A percentile compares a stretch with the other conserved stretches of the same genome.
Evolutionary conservation across 2,329 filamentous ascomycete genomes (phyloP).

Genomic region (Fusarium sp.): DNA sequence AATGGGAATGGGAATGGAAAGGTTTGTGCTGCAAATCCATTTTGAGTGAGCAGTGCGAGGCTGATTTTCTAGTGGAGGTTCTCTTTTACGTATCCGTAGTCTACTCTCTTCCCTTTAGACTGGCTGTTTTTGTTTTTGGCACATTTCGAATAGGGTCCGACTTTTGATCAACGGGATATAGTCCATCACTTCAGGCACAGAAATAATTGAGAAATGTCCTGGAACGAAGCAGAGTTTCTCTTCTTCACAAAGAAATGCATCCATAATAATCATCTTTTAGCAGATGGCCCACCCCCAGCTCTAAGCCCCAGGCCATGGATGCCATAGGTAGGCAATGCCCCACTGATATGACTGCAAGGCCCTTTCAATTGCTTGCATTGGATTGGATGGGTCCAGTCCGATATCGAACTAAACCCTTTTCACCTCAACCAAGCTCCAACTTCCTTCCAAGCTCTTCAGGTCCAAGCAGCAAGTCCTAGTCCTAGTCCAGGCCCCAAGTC

Average conservation of each 20-base stretch:
- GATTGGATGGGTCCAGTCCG: constrained; percentile 17
- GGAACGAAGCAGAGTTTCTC: neutral
- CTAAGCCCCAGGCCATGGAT: neutral
- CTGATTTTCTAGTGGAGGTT: constrained; percentile 28
- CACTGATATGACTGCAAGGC: constrained; percentile 8
- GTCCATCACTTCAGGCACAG: neutral
- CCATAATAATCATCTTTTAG: neutral
- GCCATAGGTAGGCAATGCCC: too few relatives aligned
- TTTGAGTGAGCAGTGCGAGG: constrained; percentile 44
- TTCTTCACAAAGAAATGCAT: neutral
- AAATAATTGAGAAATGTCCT: neutral
- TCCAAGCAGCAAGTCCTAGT: constrained; percentile 42
- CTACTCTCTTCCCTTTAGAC: neutral
- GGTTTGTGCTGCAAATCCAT: constrained; percentile 32
- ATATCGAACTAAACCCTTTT: constrained; percentile 4
- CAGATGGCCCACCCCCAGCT: constrained; percentile 1
- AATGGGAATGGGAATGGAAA: too few relatives aligned
- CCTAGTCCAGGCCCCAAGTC: constrained; percentile 48
- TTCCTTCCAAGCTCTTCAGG: constrained; percentile 34
- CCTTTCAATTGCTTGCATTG: constrained; percentile 15
- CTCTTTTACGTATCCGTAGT: neutral
- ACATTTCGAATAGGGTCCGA: too few relatives aligned
- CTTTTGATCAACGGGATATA: too few relatives aligned
- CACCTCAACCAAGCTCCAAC: constrained; percentile 45
- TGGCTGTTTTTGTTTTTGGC: neutral